Base-by-base conservation (phyloP, 257 asterid genomes). In the Thymus mandschuricus region DNA sequence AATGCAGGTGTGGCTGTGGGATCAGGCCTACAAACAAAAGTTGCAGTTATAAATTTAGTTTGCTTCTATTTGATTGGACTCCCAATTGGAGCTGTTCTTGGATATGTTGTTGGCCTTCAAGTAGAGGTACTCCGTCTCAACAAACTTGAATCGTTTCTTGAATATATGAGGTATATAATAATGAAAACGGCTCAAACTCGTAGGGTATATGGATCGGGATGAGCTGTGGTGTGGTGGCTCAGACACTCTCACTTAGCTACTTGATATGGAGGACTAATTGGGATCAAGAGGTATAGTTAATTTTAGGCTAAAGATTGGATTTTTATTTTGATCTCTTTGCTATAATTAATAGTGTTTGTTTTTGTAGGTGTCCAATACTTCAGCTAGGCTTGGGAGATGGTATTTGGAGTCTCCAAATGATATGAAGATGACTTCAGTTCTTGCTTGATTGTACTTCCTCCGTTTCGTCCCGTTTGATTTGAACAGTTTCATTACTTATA, bases 121-220 rank as follows among this genome's bases (percentile, higher is more conserved):
- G 78, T 78, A 8, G 6, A 71, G 74, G 81, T 67, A 45, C 40
- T 11, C 4, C 11, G n/a, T n/a, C n/a, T n/a, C 21, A 21, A 21
- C 21, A 21, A 0, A 21, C 21, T 21, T 21, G 21, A 21, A 0
- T 21, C 21, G 21, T 21, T 21, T 21, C 21, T 21, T 21, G 21
- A 21, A 21, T 21, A 21, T 21, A 21, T 21, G 21, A 0, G 21
- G 21, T 21, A 0, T 21, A 21, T 21, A 21, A 21, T 21, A 21
- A 21, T 21, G 21, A 21, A 21, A 21, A 21, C 21, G 0, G 0
- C 21, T 21, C 21, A 21, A 21, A 21, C 21, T 21, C 21, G 21
- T 21, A 54, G 60, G 95, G 89, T 48, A 84, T 86, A 78, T 88
- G 91, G 95, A 75, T 80, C 40, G 91, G 91, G 59, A 81, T 88